Evolutionary conservation across 257 asterid genomes (phyloP).

Genomic region (Agastache rugosa): DNA sequence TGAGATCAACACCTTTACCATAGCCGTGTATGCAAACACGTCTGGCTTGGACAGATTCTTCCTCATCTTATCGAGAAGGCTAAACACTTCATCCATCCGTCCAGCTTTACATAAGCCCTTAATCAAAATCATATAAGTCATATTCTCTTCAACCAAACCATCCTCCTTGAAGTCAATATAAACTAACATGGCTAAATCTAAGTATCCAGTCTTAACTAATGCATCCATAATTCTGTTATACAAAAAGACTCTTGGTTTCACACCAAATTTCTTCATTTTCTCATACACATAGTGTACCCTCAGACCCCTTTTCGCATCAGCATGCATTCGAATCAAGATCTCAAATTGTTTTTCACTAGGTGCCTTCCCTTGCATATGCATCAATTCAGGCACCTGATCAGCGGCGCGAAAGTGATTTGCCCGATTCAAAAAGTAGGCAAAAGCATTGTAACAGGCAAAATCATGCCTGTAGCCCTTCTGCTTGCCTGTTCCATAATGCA

Average conservation of each 20-base stretch:
- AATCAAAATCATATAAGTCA: slow-evolving; percentile 81
- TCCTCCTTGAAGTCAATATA: slow-evolving; percentile 80
- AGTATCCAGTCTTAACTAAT: slow-evolving; percentile 77
- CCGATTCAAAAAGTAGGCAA: slow-evolving; percentile 79
- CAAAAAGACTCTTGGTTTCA: slow-evolving; percentile 85
- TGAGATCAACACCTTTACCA: slow-evolving; percentile 72
- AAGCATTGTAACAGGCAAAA: slow-evolving; percentile 93
- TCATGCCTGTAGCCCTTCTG: slow-evolving; percentile 97
- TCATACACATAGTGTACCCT: slow-evolving; percentile 89
- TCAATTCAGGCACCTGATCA: slow-evolving; percentile 95
- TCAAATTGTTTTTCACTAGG: slow-evolving; percentile 97
- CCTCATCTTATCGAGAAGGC: slow-evolving; percentile 77
- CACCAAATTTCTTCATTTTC: slow-evolving; percentile 88
- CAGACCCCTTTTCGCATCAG: slow-evolving; percentile 88
- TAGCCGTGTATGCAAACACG: slow-evolving; percentile 96
- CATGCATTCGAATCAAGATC: slow-evolving; percentile 88
- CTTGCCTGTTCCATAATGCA: slow-evolving; percentile 65
- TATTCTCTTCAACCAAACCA: slow-evolving; percentile 75
- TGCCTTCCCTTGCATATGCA: slow-evolving; percentile 92
- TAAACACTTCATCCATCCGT: slow-evolving; percentile 61
- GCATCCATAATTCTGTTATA: slow-evolving; percentile 93
- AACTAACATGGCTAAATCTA: slow-evolving; percentile 82
- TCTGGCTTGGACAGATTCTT: slow-evolving; percentile 87
- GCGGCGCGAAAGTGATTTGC: slow-evolving; percentile 81
- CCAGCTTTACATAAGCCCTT: slow-evolving; percentile 89